Conservation (phyloP, 768 basidiomycete species). For the Psilocybe tampanensis region DNA sequence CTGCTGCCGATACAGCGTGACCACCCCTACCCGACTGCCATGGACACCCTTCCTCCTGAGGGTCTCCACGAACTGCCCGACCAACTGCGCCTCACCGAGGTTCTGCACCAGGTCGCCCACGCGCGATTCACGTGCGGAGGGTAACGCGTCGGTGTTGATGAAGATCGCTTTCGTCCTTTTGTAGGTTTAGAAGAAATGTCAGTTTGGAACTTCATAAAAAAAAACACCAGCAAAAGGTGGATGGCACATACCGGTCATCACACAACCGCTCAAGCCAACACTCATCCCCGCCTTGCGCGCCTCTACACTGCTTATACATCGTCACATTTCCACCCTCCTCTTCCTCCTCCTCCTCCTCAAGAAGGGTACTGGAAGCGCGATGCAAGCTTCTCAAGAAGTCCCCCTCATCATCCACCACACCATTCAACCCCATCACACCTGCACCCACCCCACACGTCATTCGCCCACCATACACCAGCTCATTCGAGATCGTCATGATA, state of each 20-base stretch:
- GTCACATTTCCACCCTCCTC: background rate
- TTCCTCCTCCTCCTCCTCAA: background rate
- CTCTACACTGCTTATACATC: conserved; percentile 1
- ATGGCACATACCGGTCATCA: conserved; percentile 56
- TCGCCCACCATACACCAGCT: conserved; percentile 78
- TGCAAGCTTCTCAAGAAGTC: conserved; percentile 49
- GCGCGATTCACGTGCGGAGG: conserved; percentile 71
- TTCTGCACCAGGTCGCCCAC: conserved; percentile 93
- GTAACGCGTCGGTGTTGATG: conserved; percentile 86
- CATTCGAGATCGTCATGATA: conserved; percentile 91
- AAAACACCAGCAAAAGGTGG: too few relatives aligned
- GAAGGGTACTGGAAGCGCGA: background rate
- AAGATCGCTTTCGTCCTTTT: conserved; percentile 73
- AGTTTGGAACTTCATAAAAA: background rate
- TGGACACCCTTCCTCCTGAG: conserved; percentile 66
- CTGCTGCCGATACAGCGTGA: conserved; percentile 94
- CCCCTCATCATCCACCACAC: conserved; percentile 51
- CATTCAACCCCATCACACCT: conserved; percentile 52
- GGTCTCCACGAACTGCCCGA: conserved; percentile 67
- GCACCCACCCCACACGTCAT: conserved; percentile 77
- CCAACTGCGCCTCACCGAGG: conserved; percentile 70
- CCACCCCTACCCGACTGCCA: conserved; percentile 78
- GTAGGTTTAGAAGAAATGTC: background rate
- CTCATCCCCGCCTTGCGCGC: conserved; percentile 15
- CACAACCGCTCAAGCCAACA: conserved; percentile 79